Conservation (phyloP, 345 rosid genomes). For the Hevea brasiliensis region DNA sequence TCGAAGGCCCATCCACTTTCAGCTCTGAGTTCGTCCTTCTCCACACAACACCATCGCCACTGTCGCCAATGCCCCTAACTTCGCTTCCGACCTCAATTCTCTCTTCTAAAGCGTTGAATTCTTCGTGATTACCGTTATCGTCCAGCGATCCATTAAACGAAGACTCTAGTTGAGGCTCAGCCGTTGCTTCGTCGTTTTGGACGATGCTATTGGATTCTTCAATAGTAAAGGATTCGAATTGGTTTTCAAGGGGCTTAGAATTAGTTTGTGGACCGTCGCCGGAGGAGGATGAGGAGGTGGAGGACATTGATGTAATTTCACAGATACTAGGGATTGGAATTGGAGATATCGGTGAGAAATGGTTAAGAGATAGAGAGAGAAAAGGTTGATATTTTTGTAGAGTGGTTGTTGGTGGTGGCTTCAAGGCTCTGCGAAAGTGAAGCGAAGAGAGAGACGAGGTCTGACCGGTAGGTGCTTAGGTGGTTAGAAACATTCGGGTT, state of each 20-base stretch:
- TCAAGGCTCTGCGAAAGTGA: background rate
- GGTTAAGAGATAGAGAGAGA: background rate
- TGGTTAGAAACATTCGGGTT: background rate
- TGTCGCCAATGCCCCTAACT: constrained; percentile 7
- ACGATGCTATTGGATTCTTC: constrained; percentile 4
- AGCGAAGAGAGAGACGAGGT: background rate
- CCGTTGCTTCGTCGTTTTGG: background rate
- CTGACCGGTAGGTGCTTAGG: constrained; percentile 16
- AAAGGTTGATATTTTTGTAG: background rate
- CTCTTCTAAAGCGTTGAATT: background rate
- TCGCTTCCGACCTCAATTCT: background rate
- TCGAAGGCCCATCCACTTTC: constrained; percentile 59
- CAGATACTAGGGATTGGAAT: background rate
- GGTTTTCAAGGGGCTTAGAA: constrained; percentile 13
- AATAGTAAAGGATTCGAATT: constrained; percentile 20
- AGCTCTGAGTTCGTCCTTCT: constrained; percentile 49
- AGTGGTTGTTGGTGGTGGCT: background rate
- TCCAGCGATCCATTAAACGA: constrained; percentile 14
- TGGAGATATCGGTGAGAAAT: background rate
- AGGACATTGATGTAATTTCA: constrained; percentile 16
- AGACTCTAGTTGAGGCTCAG: background rate
- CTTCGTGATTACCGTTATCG: constrained; percentile 6
- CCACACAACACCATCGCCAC: constrained; percentile 21
- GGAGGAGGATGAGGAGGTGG: constrained; percentile 17
- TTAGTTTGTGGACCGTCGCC: constrained; percentile 8